Evolutionary conservation across 306 rosid species (phyloP), one percentile per base, ranked within the genome.

Genomic region (Vicia villosa): DNA sequence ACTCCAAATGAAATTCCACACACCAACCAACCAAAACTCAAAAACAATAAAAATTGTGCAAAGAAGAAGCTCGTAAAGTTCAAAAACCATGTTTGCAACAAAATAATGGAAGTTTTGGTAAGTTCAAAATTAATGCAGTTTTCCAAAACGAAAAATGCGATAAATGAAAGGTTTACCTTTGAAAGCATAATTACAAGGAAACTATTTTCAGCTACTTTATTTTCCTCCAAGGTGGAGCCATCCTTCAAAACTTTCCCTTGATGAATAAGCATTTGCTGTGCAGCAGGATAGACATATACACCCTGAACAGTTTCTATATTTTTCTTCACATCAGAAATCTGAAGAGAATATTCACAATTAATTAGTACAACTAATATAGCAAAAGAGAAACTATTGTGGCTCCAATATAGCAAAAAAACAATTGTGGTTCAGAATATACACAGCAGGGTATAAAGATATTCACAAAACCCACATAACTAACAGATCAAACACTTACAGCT

Each of bases 191-290:
- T 83, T 46, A 94, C 98, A 78, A 94, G 73, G 76, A 94, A 94
- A 86, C 94, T 94, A 82, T 78, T 87, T 63, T 94, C 97, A 11
- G 69, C 81, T 74, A 94, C 98, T 81, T 90, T 81, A 73, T 88
- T 90, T 67, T 88, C 96, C 26, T 81, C 91, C 86, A 94, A 83
- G 17, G 94, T 88, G 43, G 96, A 82, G 57, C 37, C 75, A 68
- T 94, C 97, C 74, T 90, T 90, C 9, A 90, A 96, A 72, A 90
- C 98, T 70, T 94, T 90, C 47, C 97, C 97, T 74, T 94, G 97
- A 73, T 90, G 85, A 43, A 94, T 94, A 30, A 94, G 98, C 96
- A 94, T 94, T 84, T 90, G 96, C 73, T 86, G 97, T 0, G 87
- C 47, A 36, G 98, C 91, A 73, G 98, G 98, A 73, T 94, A 94